A percentile compares a stretch with the other conserved stretches of the same genome.
These are phyloP conservation scores for Backusella macrospora DNA, from an alignment of 192 early-diverging fungal genomes.

Conservation along the genomic window DNA sequence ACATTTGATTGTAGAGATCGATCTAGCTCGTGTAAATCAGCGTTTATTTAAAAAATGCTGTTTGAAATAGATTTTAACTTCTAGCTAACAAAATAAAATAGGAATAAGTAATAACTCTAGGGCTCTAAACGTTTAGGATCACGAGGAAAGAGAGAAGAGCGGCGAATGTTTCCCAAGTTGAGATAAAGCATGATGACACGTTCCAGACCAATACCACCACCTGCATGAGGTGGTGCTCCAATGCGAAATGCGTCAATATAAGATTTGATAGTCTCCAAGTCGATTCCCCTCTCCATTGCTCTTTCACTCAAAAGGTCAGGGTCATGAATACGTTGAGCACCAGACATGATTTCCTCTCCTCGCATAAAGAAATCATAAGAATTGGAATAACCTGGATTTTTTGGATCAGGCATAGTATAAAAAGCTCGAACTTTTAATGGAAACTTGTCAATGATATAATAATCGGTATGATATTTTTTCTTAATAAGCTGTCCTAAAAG, in stretches of 20 bases:
- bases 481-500: slow-evolving; percentile 86
- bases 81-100: no score
- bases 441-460: slow-evolving; percentile 99
- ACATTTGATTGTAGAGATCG: no score
- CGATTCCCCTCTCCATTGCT: slow-evolving; percentile 73
- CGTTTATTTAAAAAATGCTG: no score
- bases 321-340: slow-evolving; percentile 99
- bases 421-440: slow-evolving; percentile 93
- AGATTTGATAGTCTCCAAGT: slow-evolving; percentile 78
- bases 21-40: no score
- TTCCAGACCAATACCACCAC: slow-evolving; percentile 95
- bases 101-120: slow-evolving; percentile 38
- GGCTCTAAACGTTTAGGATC: slow-evolving; percentile 93
- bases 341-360: slow-evolving; percentile 98
- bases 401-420: slow-evolving; percentile 99
- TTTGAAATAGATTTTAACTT: no score
- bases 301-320: slow-evolving; percentile 76
- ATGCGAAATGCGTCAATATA: slow-evolving; percentile 97
- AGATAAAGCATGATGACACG: slow-evolving; percentile 98
- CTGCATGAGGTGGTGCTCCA: slow-evolving; percentile 95
- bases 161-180: slow-evolving; percentile 92
- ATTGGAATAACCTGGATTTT: slow-evolving; percentile 88
- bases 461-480: slow-evolving; percentile 97
- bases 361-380: slow-evolving; percentile 99
- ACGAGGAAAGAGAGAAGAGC: slow-evolving; percentile 92